A percentile compares a stretch with the other conserved stretches of the same genome.
Evolutionary conservation across 257 asterid species (phyloP).

Genomic region (Solanum sparsipilum): DNA sequence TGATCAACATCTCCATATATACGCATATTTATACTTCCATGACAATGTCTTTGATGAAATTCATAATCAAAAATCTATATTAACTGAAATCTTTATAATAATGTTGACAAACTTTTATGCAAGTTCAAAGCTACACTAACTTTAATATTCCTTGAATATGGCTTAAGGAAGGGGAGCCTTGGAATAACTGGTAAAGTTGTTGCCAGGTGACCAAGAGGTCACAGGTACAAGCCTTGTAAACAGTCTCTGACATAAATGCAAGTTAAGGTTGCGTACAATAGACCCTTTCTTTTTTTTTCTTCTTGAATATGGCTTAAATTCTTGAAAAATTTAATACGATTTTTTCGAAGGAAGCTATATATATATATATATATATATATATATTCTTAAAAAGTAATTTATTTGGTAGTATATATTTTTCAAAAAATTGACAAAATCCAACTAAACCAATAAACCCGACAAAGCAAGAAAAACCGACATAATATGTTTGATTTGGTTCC

Average conservation of each 20-base stretch:
- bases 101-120: neutral
- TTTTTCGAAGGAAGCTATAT: no score
- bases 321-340: no score
- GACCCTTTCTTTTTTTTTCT: neutral
- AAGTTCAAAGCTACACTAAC: neutral
- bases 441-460: no score
- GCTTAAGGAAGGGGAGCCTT: neutral
- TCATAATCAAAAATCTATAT: neutral
- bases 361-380: no score
- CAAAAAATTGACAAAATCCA: no score
- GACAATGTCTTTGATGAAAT: neutral
- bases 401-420: no score
- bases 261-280: neutral
- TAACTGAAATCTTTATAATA: neutral
- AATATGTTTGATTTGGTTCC: no score
- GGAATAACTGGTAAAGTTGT: neutral
- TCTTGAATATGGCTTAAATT: no score
- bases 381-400: no score
- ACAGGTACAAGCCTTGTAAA: no score
- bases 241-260: neutral
- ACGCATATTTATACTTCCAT: neutral
- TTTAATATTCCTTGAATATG: neutral
- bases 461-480: no score
- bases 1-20: neutral
- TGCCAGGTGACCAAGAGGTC: neutral